Evolutionary conservation across 2,329 filamentous ascomycete species (phyloP).

Genomic region (Leptographium flavum): DNA sequence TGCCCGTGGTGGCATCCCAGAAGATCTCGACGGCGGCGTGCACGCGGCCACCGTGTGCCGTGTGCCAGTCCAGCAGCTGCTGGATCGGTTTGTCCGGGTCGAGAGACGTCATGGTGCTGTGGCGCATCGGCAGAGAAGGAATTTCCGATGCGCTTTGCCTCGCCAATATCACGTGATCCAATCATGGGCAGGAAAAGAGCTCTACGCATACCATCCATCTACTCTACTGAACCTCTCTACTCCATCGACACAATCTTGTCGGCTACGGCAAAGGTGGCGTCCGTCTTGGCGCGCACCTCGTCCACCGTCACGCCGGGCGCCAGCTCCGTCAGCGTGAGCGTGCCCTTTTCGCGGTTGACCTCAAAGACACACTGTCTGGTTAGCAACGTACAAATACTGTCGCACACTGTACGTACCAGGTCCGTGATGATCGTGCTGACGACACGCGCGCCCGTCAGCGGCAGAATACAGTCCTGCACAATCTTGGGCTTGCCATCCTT

Average conservation of each 20-base stretch:
- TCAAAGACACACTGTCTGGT: slow-evolving; percentile 47
- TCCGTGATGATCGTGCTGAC: slow-evolving; percentile 52
- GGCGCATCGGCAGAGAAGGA: no score
- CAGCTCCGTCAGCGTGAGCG: slow-evolving; percentile 65
- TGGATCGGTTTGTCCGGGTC: slow-evolving; percentile 14
- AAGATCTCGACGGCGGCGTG: slow-evolving; percentile 39
- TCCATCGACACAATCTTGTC: slow-evolving; percentile 72
- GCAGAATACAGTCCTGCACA: slow-evolving; percentile 47
- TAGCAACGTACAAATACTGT: background rate
- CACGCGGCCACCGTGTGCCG: slow-evolving; percentile 28
- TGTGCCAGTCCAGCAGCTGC: slow-evolving; percentile 34
- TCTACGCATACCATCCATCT: no score
- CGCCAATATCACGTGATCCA: no score
- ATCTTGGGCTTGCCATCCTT: slow-evolving; percentile 56
- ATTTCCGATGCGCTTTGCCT: no score
- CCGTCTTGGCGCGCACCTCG: slow-evolving; percentile 79
- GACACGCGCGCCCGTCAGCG: slow-evolving; percentile 39
- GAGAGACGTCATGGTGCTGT: slow-evolving; percentile 2
- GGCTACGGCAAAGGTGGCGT: slow-evolving; percentile 67
- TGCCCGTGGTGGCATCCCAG: slow-evolving; percentile 32
- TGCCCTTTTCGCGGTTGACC: slow-evolving; percentile 67
- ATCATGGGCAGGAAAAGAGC: no score
- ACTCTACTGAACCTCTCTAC: slow-evolving; percentile 20
- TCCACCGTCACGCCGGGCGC: slow-evolving; percentile 80
- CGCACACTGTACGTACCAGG: slow-evolving; percentile 34